Base-by-base conservation (phyloP, 495 filamentous ascomycete genomes). In the Bacidia rubella region DNA sequence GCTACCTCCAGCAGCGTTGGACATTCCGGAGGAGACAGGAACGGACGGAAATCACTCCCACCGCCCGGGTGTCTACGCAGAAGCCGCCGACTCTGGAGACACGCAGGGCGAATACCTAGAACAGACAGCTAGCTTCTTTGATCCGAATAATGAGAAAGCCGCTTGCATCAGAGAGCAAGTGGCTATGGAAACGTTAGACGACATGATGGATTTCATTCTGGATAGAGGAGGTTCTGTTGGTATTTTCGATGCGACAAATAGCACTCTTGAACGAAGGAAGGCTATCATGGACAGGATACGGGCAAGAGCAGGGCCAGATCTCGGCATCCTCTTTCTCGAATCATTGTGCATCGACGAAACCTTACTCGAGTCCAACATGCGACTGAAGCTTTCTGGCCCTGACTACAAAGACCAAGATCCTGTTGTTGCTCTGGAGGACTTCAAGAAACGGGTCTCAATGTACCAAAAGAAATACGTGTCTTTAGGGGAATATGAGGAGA, bases 221-320 rank as follows among this genome's bases (percentile, higher is more conserved):
- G 72, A 83, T 22, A 68, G 81, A 49, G 84, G 83, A 19, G 92
- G 92, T 40, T 88, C 87, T 47, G 83, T 98, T n/a, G 92, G 92
- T n/a, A 96, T 97, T 55, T 77, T 96, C 17, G 90, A 97, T 70
- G 90, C 90, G 9, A 98, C 92, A 1, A 98, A 98, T 69, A 95
- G 89, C 68, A 98, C 90, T 0, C 74, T 90, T 49, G 75, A 86
- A 52, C 82, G 92, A 20, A 75, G 92, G 43, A 83, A 93, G 65
- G 76, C 82, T 1, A 74, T 98, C 22, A 85, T 95, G 54, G 77
- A 90, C 35, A 80, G 81, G 53, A 86, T 98, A 61, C 83, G 86
- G 49, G 70, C 81, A 45, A 77, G 85, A 45, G 90, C 92, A 55
- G 90, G 92, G 3, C 83, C 83, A 40, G 80, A 87, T 47, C 71